phyloP scores from a whole-genome alignment of 306 rosid genomes.

The Cucumis cinereus region DNA sequence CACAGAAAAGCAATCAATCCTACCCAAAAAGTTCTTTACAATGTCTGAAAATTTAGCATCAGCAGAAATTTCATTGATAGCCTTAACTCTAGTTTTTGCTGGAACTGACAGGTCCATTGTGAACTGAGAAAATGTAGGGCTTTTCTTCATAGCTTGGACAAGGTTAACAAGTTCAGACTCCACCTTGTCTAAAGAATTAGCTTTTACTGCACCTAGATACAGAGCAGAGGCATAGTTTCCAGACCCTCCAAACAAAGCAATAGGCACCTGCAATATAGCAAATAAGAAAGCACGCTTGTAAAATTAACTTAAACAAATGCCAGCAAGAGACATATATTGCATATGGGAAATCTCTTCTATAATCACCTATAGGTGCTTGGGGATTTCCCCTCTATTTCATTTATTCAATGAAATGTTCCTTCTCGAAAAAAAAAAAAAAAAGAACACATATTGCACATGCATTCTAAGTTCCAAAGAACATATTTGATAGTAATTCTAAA shows the following conservation, averaged over 20 bases:
- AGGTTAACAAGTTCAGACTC: constrained; percentile 57
- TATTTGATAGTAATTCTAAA: not conserved
- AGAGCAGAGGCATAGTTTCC: constrained; percentile 94
- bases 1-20: not conserved
- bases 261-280: constrained; percentile 45
- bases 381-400: too few species aligned
- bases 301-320: not conserved
- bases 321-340: not conserved
- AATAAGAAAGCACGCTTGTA: not conserved
- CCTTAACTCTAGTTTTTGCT: constrained; percentile 40
- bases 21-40: constrained; percentile 75
- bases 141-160: constrained; percentile 43
- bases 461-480: not conserved
- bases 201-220: constrained; percentile 64
- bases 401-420: too few species aligned
- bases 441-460: not conserved
- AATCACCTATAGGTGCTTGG: too few species aligned
- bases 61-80: constrained; percentile 33
- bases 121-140: constrained; percentile 44
- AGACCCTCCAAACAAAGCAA: constrained; percentile 78
- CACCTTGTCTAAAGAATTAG: constrained; percentile 57
- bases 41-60: constrained; percentile 65
- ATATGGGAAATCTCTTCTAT: too few species aligned
- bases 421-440: not conserved
- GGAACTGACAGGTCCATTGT: constrained; percentile 51